Base-by-base conservation (phyloP, 2,329 filamentous ascomycete species). In the Sphaerulina musiva region DNA sequence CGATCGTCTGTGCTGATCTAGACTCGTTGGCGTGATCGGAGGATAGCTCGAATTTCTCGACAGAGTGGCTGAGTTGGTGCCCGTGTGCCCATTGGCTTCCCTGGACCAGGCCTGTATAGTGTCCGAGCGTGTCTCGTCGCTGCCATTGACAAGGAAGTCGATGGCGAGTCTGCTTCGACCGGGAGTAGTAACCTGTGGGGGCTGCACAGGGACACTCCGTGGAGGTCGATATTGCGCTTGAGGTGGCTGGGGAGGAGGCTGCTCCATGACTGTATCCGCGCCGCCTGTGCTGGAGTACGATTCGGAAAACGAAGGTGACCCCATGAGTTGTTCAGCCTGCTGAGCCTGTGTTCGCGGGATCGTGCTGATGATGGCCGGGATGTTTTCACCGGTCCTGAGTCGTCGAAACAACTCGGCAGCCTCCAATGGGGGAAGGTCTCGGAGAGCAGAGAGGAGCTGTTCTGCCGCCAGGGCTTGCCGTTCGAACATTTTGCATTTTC, bases 401-500 rank as follows among this genome's bases (percentile, higher is more conserved):
- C 51, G 38, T 31, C 45, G 39, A 5, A 53, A 42, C 4, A 53
- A 6, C 7, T 31, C 12, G 4, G 48, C 29, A 39, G 51, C 44
- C 10, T 53, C 45, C 29, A 17, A 7, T 17, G 41, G 36, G 6
- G 51, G 45, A 20, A 38, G 31, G 2, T 53, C 45, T 17, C 39
- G 34, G 26, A 53, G 45, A 7, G 45, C 44, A 26, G 6, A 26
- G 7, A 53, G 44, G 5, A 53, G 20, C 8, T 31, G 44, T 40
- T 53, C 44, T 7, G 34, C 44, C 2, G 36, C 51, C 29, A 47
- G 10, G 8, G 43, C 45, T 26, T 36, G 39, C 2, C 29, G 17
- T 34, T 53, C 51, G 12, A 40, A 47, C 17, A 43, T 43, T 29
- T 43, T 47, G 29, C 51, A 53, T 31, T 43, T 47, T 6, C 51